Percentiles rank a stretch among this genome's conserved stretches.
Evolutionary conservation across 768 basidiomycete species (phyloP).

Genomic region (Boletales sp.): DNA sequence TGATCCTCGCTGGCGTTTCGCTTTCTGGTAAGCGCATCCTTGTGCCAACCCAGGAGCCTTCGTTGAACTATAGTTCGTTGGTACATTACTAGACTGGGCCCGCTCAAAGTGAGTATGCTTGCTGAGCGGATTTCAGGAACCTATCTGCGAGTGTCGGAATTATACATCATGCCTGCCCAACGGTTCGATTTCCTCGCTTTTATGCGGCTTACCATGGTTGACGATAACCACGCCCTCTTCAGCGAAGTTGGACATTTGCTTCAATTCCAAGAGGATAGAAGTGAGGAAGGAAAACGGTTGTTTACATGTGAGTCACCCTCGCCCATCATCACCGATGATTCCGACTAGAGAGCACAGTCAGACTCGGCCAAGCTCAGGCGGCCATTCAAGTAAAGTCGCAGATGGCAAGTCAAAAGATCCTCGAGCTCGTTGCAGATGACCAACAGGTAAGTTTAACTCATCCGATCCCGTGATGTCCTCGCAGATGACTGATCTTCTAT

Average conservation of each 20-base stretch:
- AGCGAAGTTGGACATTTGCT: constrained; percentile 17
- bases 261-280: constrained; percentile 18
- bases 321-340: too few species aligned
- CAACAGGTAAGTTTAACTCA: constrained; percentile 2
- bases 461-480: neutral
- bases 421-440: constrained; percentile 14
- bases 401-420: constrained; percentile 10
- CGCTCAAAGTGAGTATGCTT: constrained; percentile 24
- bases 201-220: neutral
- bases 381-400: constrained; percentile 17
- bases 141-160: constrained; percentile 16
- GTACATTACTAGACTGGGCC: constrained; percentile 7
- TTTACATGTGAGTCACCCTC: constrained; percentile 6
- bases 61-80: neutral
- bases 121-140: constrained; percentile 16
- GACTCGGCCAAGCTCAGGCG: constrained; percentile 10
- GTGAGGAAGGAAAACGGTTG: constrained; percentile 12
- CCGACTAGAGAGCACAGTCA: neutral
- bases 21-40: constrained; percentile 4
- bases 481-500: neutral
- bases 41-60: neutral
- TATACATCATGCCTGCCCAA: constrained; percentile 21
- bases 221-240: neutral
- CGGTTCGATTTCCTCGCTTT: constrained; percentile 6
- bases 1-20: constrained; percentile 16